Conservation (phyloP, 495 filamentous ascomycete species). For the Physcia stellaris region DNA sequence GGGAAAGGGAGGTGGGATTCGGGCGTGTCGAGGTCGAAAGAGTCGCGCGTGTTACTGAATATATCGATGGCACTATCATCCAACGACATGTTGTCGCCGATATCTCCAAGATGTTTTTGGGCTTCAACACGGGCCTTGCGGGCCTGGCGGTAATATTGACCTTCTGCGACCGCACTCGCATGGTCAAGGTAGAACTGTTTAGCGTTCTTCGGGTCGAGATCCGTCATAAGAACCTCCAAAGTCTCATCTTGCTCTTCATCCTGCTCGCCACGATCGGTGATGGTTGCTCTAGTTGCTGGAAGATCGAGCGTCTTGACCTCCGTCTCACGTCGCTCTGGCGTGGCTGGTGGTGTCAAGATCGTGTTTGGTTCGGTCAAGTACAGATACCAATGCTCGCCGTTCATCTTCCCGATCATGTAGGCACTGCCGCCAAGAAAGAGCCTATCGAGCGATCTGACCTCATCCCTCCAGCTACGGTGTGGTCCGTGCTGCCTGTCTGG, state of each 20-base stretch:
- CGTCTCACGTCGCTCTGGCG: slow-evolving; percentile 50
- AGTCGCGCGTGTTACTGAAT: slow-evolving; percentile 63
- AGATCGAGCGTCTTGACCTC: slow-evolving; percentile 53
- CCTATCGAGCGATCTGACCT: slow-evolving; percentile 81
- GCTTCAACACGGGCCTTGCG: slow-evolving; percentile 41
- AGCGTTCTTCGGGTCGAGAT: slow-evolving; percentile 81
- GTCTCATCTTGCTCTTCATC: slow-evolving; percentile 65
- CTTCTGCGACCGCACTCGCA: slow-evolving; percentile 79
- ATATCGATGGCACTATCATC: slow-evolving; percentile 56
- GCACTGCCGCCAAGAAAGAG: slow-evolving; percentile 87
- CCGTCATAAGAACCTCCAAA: slow-evolving; percentile 95
- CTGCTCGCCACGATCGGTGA: slow-evolving; percentile 21
- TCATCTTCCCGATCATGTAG: slow-evolving; percentile 99
- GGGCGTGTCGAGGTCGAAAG: slow-evolving; percentile 39
- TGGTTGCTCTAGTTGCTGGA: slow-evolving; percentile 17
- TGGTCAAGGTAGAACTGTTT: slow-evolving; percentile 94
- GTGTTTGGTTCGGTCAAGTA: slow-evolving; percentile 84
- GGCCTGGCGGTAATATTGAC: slow-evolving; percentile 51
- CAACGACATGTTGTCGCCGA: slow-evolving; percentile 16
- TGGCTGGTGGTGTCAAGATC: slow-evolving; percentile 71
- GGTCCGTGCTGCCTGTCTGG: slow-evolving; percentile 89
- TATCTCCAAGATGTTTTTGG: slow-evolving; percentile 35
- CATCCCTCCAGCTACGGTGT: slow-evolving; percentile 93
- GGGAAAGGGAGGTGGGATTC: slow-evolving; percentile 42
- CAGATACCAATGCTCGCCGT: slow-evolving; percentile 98